These are phyloP conservation scores for Galerina marginata DNA, from an alignment of 768 basidiomycete genomes.

Conservation along the genomic window DNA sequence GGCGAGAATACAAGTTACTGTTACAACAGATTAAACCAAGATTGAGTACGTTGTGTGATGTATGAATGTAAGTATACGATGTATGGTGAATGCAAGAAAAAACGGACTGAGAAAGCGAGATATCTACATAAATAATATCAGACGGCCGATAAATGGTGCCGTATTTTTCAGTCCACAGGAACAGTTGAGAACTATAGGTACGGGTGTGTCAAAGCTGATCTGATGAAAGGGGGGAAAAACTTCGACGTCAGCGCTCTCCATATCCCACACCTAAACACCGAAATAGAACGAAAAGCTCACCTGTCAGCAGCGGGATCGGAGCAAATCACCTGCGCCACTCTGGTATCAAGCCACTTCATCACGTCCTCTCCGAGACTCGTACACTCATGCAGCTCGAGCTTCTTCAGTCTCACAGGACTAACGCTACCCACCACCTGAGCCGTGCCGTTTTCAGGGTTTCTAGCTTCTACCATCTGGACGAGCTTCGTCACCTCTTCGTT, in stretches of 20 bases:
- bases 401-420: conserved; percentile 57
- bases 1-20: conserved; percentile 6
- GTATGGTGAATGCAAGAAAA: conserved; percentile 2
- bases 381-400: conserved; percentile 72
- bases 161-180: not conserved
- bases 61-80: not conserved
- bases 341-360: conserved; percentile 64
- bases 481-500: conserved; percentile 69
- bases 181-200: conserved; percentile 12
- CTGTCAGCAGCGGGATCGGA: conserved; percentile 61
- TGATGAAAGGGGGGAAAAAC: conserved; percentile 7
- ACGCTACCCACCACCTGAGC: conserved; percentile 45
- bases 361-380: conserved; percentile 71
- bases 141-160: not conserved
- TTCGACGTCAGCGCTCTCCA: not conserved
- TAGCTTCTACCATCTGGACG: conserved; percentile 71
- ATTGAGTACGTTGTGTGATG: not conserved
- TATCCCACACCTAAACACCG: not conserved
- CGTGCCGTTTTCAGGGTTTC: conserved; percentile 60
- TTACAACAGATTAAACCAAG: conserved; percentile 25
- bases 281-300: conserved; percentile 28
- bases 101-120: not conserved
- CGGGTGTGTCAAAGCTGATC: conserved; percentile 20
- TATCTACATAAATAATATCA: not conserved
- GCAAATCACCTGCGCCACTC: conserved; percentile 67